These are phyloP conservation scores for Scutellaria minor DNA, from an alignment of 257 asterid species.

Conservation along the genomic window DNA sequence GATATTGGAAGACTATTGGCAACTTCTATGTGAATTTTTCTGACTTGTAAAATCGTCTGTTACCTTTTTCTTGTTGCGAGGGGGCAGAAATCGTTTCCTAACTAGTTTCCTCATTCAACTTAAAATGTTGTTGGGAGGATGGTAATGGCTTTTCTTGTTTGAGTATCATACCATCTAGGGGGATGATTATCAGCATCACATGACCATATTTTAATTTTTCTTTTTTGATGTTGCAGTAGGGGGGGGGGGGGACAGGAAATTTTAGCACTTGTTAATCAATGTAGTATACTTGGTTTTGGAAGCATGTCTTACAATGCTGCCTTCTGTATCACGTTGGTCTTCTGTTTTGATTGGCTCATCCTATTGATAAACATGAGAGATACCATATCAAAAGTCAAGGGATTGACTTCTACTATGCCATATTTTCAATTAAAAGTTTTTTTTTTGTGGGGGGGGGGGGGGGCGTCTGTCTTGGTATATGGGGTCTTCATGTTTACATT, in stretches of 20 bases:
- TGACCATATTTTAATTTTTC: no score
- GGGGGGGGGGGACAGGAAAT: no score
- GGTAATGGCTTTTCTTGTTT: background rate
- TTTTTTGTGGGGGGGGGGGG: background rate
- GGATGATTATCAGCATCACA: no score
- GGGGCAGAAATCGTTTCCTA: background rate
- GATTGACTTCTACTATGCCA: background rate
- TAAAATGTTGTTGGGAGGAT: slow-evolving; percentile 2
- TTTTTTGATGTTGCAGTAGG: no score
- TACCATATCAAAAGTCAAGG: background rate
- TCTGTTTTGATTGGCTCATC: background rate
- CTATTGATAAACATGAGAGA: slow-evolving; percentile 12
- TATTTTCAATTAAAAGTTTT: background rate
- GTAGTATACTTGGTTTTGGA: no score
- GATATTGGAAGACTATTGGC: background rate
- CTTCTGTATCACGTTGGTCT: no score
- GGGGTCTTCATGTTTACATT: background rate
- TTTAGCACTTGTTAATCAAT: no score
- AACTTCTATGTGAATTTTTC: background rate
- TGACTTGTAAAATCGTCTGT: slow-evolving; percentile 14
- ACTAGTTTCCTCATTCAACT: slow-evolving; percentile 3
- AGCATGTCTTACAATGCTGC: no score
- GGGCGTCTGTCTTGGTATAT: background rate
- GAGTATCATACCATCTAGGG: no score
- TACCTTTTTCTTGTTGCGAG: background rate